phyloP scores from a whole-genome alignment of 257 asterid species.

The Buddleja alternifolia region DNA sequence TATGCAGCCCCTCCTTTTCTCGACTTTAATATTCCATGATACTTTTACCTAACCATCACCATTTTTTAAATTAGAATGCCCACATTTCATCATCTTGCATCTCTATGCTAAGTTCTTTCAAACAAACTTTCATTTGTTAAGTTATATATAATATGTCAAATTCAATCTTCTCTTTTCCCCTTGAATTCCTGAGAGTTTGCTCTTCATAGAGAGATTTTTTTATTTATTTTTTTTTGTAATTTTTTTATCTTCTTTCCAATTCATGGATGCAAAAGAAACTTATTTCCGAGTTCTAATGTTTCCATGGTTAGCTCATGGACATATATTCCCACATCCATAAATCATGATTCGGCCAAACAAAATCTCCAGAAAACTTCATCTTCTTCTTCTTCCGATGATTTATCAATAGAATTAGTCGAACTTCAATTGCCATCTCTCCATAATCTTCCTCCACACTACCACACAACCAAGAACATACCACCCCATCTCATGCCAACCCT shows the following conservation, averaged over 20 bases:
- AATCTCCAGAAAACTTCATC: neutral
- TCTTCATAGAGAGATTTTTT: too few relatives aligned
- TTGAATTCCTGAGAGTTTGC: too few relatives aligned
- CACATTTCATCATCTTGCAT: too few relatives aligned
- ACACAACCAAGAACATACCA: conserved; percentile 46
- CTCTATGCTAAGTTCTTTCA: too few relatives aligned
- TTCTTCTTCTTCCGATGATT: neutral
- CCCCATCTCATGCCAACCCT: conserved; percentile 39
- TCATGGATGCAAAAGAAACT: conserved; percentile 24
- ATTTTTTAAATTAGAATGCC: too few relatives aligned
- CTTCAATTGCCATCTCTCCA: conserved; percentile 36
- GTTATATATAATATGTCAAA: too few relatives aligned
- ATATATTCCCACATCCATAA: conserved; percentile 39
- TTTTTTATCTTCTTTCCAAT: neutral
- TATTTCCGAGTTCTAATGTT: conserved; percentile 27
- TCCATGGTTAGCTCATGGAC: conserved; percentile 49
- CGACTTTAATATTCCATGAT: too few relatives aligned
- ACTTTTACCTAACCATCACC: too few relatives aligned
- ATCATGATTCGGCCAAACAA: conserved; percentile 35
- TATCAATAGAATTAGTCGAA: conserved; percentile 31
- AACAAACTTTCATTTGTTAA: too few relatives aligned
- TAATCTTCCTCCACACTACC: conserved; percentile 42
- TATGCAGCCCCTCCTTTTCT: too few relatives aligned
- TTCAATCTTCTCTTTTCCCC: too few relatives aligned
- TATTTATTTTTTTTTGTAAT: too few relatives aligned